Conservation (phyloP, 2,329 filamentous ascomycete species). For the Claviceps africana region DNA sequence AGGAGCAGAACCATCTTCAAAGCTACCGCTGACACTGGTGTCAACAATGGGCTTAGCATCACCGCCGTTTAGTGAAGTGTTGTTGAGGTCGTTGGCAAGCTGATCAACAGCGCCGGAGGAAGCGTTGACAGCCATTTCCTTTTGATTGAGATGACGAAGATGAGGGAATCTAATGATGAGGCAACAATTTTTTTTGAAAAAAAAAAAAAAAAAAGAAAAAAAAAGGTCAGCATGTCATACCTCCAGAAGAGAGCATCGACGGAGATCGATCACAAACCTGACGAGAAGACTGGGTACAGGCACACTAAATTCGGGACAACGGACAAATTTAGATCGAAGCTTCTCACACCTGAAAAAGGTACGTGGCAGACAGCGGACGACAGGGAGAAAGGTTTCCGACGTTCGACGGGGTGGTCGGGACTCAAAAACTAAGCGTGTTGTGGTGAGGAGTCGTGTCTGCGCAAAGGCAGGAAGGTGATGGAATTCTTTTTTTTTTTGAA, state of each 20-base stretch:
- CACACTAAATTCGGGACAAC: slow-evolving; percentile 2
- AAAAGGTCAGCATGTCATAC: slow-evolving; percentile 1
- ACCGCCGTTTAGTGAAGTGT: slow-evolving; percentile 55
- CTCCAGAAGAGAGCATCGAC: neutral
- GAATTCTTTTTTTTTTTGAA: slow-evolving; percentile 47
- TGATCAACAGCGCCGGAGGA: slow-evolving; percentile 55
- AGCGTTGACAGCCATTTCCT: slow-evolving; percentile 49
- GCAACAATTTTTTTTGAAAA: neutral
- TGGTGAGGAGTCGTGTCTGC: slow-evolving; percentile 13
- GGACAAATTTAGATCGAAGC: neutral
- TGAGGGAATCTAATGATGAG: neutral
- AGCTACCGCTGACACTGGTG: slow-evolving; percentile 49
- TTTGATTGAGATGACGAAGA: slow-evolving; percentile 8
- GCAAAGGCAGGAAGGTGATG: slow-evolving; percentile 20
- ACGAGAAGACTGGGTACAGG: neutral
- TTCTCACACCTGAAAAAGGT: slow-evolving; percentile 2
- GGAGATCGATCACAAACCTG: neutral
- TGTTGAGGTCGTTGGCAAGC: slow-evolving; percentile 66
- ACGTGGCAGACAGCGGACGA: slow-evolving; percentile 2
- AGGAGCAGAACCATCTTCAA: slow-evolving; percentile 50
- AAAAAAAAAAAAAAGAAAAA: neutral
- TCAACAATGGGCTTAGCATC: slow-evolving; percentile 57
- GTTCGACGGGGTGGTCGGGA: slow-evolving; percentile 6
- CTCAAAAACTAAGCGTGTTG: slow-evolving; percentile 7
- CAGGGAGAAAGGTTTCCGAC: neutral